Evolutionary conservation across 441 rosid species (phyloP), one percentile per base, ranked within the genome.

Genomic region (Eutrema salsugineum): DNA sequence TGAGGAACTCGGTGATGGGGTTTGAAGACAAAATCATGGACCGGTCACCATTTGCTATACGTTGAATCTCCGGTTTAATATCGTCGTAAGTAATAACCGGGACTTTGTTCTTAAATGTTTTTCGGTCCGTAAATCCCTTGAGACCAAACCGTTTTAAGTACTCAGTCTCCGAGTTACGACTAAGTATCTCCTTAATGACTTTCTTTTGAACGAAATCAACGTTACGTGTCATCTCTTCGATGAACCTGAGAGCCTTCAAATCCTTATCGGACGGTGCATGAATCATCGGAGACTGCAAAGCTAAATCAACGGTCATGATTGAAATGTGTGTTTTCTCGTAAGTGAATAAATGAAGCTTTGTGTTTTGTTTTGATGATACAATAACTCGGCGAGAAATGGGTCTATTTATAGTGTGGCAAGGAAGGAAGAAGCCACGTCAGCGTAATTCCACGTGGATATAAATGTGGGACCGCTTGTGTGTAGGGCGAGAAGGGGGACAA

Each of bases 21-120:
- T 79, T 73, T 44, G 90, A 53, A 40, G 83, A 88, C 66, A 88
- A 65, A 68, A 88, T 88, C 16, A 81, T 66, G 10, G 93, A 86
- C 33, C 80, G 81, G 71, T 88, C 93, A 15, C 93, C 93, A 16
- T 83, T 81, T n/a, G 88, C 86, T 5, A 88, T 84, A 57, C 86
- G 88, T 62, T 80, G 85, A 80, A 88, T 88, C 28, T 84, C 84
- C 10, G 87, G 85, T 62, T 81, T 85, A 38, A 88, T 73, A 70
- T 88, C 88, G 67, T 88, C 90, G 32, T 88, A 88, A 6, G 84
- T 77, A 28, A 88, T 84, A 10, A 84, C 75, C 0, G 90, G 88
- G 33, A 88, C 58, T 46, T 77, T 82, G 30, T 76, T 73, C 66
- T 88, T 88, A 78, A 78, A 88, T 1, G 85, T 76, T 47, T 58